These are phyloP conservation scores for Acer campestre DNA, from an alignment of 345 rosid species.

Conservation along the genomic window DNA sequence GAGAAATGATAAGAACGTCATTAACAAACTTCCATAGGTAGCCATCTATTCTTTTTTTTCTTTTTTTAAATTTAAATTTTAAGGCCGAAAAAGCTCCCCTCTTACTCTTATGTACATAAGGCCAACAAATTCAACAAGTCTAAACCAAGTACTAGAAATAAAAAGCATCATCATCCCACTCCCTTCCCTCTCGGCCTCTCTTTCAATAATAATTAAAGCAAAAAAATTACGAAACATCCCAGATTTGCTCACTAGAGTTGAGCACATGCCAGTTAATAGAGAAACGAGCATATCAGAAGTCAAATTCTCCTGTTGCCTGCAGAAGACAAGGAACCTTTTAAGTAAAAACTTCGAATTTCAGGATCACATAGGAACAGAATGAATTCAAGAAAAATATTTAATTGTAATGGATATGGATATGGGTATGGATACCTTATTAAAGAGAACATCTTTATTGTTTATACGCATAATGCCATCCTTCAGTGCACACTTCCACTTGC, in stretches of 20 bases:
- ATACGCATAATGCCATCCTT: constrained; percentile 99
- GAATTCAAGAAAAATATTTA: not conserved
- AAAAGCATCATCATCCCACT: constrained; percentile 19
- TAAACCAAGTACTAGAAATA: constrained; percentile 23
- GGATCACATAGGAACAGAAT: not conserved
- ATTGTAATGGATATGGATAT: constrained; percentile 2
- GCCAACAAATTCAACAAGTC: constrained; percentile 39
- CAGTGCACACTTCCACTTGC: constrained; percentile 92
- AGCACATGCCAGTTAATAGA: constrained; percentile 12
- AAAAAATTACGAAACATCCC: constrained; percentile 33
- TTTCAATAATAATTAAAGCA: constrained; percentile 26
- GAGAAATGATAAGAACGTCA: constrained; percentile 19
- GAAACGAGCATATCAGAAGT: constrained; percentile 56
- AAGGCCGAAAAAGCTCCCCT: constrained; percentile 39
- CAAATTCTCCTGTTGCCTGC: constrained; percentile 95
- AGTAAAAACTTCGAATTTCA: not conserved
- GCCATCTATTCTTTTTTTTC: constrained; percentile 11
- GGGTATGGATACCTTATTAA: constrained; percentile 71
- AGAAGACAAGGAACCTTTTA: constrained; percentile 15
- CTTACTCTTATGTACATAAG: constrained; percentile 70
- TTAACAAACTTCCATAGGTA: constrained; percentile 23
- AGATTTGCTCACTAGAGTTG: constrained; percentile 18
- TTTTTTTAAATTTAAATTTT: constrained; percentile 2
- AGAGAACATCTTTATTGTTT: constrained; percentile 91
- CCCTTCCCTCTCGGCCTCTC: constrained; percentile 35